Evolutionary conservation across 129 eudicot species (phyloP), one percentile per base, ranked within the genome.

Genomic region (Mikania micrantha): DNA sequence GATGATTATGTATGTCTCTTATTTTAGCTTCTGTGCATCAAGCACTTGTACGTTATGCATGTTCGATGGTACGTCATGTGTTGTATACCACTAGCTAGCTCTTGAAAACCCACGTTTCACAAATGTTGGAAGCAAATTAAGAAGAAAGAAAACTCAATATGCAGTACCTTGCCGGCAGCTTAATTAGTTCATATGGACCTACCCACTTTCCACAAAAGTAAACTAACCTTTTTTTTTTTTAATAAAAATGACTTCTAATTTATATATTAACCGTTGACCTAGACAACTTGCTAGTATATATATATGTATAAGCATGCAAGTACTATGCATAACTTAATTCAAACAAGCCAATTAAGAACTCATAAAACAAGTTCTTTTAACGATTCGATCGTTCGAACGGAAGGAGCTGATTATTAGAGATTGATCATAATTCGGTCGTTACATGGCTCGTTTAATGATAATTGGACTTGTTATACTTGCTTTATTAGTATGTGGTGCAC

Each of bases 131-230:
- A 57, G 0, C 44, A 64, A 66, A 39, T 36, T 27, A 60, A 16
- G 21, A 57, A 31, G 36, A 58, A 64, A 57, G 16, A 38, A 66
- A 57, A 41, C 7, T 36, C 38, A 19, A 72, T 64, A 9, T 64
- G 41, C 38, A 44, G 28, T 44, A 38, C 25, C 10, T 63, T 52
- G 83, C 81, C 79, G 87, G 87, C 86, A 29, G 85, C 87, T 81
- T 73, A 72, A 71, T 75, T 75, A 72, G 73, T 75, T 75, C 81
- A 80, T 64, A 40, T 44, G 38, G 44, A 79, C 84, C 86, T 75
- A 69, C 80, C 72, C 81, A 47, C 36, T 48, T 60, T 77, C 73
- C 44, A 77, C 78, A 25, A 10, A 53, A 44, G 7, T n/a, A n/a
- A n/a, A 44, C 1, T 1, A 32, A 32, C 36, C 36, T 32, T 32